These are phyloP conservation scores for Erodium chrysanthum DNA, from an alignment of 441 rosid genomes.

Conservation along the genomic window DNA sequence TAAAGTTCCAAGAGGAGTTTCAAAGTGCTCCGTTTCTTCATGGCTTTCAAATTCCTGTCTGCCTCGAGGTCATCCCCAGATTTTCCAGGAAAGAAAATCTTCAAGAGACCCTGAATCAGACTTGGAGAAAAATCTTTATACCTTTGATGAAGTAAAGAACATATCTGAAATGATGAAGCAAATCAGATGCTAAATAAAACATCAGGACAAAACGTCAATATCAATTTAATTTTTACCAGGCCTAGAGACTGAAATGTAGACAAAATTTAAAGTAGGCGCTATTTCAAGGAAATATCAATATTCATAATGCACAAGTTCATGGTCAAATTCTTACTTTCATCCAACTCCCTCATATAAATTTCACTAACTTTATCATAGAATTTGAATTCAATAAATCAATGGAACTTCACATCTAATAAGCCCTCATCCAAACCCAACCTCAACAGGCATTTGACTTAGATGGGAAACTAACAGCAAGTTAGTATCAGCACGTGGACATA, in stretches of 20 bases:
- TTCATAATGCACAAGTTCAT: slow-evolving; percentile 6
- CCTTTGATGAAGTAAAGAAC: slow-evolving; percentile 95
- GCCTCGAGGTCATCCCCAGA: slow-evolving; percentile 75
- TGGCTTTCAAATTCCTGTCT: slow-evolving; percentile 75
- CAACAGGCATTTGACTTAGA: background rate
- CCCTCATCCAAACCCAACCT: background rate
- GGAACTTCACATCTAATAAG: background rate
- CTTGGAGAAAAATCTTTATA: slow-evolving; percentile 87
- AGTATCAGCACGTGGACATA: background rate
- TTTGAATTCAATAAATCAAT: background rate
- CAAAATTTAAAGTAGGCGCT: background rate
- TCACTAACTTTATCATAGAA: background rate
- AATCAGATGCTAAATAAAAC: slow-evolving; percentile 22
- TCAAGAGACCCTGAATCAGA: slow-evolving; percentile 74
- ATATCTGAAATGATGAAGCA: slow-evolving; percentile 43
- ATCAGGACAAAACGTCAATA: slow-evolving; percentile 8
- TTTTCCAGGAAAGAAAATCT: slow-evolving; percentile 90
- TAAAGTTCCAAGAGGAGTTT: slow-evolving; percentile 85
- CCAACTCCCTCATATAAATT: background rate
- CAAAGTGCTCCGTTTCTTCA: slow-evolving; percentile 87
- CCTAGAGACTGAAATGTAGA: background rate
- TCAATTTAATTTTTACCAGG: background rate
- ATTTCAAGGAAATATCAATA: slow-evolving; percentile 3
- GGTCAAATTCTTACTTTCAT: background rate
- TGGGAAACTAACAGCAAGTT: background rate